Percentiles rank a stretch among this genome's conserved stretches.
These are phyloP conservation scores for Vitis hybrid DNA, from an alignment of 177 flowering plant genomes.

Conservation along the genomic window DNA sequence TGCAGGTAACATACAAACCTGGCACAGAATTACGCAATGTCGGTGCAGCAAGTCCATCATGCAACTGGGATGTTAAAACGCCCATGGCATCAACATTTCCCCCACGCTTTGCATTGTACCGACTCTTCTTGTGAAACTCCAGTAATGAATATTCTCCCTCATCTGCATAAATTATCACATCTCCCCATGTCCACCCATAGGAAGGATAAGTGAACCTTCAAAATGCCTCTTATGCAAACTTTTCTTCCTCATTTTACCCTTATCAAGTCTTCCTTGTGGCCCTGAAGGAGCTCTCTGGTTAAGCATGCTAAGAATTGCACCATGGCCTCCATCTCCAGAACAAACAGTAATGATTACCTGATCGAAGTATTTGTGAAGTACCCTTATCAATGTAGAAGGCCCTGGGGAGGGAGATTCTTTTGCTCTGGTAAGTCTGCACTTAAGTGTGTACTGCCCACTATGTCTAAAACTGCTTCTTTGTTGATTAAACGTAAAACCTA, in stretches of 20 bases:
- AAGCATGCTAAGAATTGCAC: constrained; percentile 74
- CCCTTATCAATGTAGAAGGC: constrained; percentile 43
- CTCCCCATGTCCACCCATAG: constrained; percentile 92
- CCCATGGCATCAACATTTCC: constrained; percentile 11
- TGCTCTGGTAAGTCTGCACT: constrained; percentile 43
- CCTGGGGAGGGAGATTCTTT: constrained; percentile 41
- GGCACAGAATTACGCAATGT: constrained; percentile 92
- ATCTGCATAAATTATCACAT: constrained; percentile 82
- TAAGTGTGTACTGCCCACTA: constrained; percentile 11
- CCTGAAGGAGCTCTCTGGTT: constrained; percentile 37
- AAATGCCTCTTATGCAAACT: constrained; percentile 62
- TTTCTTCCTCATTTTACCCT: constrained; percentile 44
- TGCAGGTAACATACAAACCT: constrained; percentile 48
- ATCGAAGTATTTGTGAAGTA: constrained; percentile 91
- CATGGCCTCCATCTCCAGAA: constrained; percentile 97
- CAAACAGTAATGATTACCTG: constrained; percentile 85
- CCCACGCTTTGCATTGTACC: constrained; percentile 19
- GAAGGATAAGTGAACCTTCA: constrained; percentile 88
- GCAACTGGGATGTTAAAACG: constrained; percentile 60
- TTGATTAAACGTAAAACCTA: constrained; percentile 35
- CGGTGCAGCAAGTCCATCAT: constrained; percentile 71
- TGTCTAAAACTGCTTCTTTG: constrained; percentile 7
- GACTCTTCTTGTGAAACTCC: constrained; percentile 70
- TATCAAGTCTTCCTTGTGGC: constrained; percentile 38
- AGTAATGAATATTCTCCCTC: constrained; percentile 69